Evolutionary conservation across 441 rosid genomes (phyloP), one percentile per base, ranked within the genome.

Genomic region (Adansonia gregorii): DNA sequence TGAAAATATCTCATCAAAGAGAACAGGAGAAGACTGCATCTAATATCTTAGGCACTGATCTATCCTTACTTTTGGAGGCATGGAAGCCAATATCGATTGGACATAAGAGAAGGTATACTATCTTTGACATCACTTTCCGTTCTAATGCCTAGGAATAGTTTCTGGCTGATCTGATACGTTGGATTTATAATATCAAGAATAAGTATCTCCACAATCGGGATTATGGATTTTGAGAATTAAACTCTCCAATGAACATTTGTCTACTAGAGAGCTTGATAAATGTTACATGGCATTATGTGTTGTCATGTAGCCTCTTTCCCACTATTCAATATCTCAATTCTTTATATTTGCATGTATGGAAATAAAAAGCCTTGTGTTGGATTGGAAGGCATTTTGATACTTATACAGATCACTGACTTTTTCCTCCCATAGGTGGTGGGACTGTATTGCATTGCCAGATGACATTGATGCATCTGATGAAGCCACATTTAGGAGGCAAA

Each of bases 81-180:
- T 94, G 99, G 98, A 95, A 88, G 82, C 99, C 99, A 73, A 59
- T 95, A 70, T 90, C 97, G 27, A 22, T 87, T 73, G 98, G 94
- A 80, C 86, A 90, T 89, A 94, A 94, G 87, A 89, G 85, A 85
- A 92, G 95, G 99, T 95, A 80, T 1, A 31, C 27, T 51, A 46
- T 14, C 73, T 61, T 55, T 63, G 45, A 48, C 60, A 19, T 27
- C 59, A 10, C 7, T 72, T 77, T 14, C 17, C 15, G 5, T 3
- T 76, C 22, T 35, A n/a, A 2, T 63, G 41, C 17, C 72, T 64
- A 65, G 63, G 66, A 52, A 17, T 19, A 69, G 45, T 10, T 12
- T 11, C 3, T 46, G 3, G 11, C 55, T 56, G 35, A 15, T 31
- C 71, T 41, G 58, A 31, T 24, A 54, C 35, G 11, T 17, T 15